Evolutionary conservation across 768 basidiomycete species (phyloP).

Genomic region (Leccinum boreale): DNA sequence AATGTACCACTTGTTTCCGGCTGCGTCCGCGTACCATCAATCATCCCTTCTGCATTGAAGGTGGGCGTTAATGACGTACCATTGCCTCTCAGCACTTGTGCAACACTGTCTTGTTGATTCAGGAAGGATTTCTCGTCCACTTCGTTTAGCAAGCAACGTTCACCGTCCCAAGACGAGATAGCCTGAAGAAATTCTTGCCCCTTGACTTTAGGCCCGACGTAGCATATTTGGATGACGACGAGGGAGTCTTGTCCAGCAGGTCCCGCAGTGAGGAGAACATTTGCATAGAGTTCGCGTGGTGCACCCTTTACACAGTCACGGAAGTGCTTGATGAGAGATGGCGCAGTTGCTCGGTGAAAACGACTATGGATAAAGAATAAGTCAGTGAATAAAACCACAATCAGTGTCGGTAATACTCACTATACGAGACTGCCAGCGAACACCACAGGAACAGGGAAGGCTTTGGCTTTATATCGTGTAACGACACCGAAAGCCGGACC

Average conservation of each 20-base stretch:
- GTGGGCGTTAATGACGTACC: constrained; percentile 39
- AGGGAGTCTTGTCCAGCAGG: constrained; percentile 81
- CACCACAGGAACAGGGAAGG: constrained; percentile 85
- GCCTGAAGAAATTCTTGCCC: constrained; percentile 75
- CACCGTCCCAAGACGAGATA: constrained; percentile 90
- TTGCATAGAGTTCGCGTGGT: constrained; percentile 84
- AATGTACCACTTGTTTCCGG: constrained; percentile 87
- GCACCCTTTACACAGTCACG: constrained; percentile 90
- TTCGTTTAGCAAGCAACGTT: constrained; percentile 81
- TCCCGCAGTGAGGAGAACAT: constrained; percentile 87
- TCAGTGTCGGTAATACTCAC: constrained; percentile 43
- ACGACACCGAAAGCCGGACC: constrained; percentile 82
- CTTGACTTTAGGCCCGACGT: constrained; percentile 70
- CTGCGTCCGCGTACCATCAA: constrained; percentile 34
- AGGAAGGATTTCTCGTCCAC: constrained; percentile 88
- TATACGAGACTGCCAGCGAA: constrained; percentile 93
- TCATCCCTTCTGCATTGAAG: neutral
- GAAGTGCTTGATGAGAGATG: constrained; percentile 87
- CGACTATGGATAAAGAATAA: constrained; percentile 47
- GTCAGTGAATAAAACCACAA: constrained; percentile 2
- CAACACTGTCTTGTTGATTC: constrained; percentile 88
- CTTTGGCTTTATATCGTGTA: constrained; percentile 86
- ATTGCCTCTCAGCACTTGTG: constrained; percentile 83
- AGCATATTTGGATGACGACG: constrained; percentile 91
- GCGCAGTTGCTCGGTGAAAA: constrained; percentile 83